Evolutionary conservation across 2,329 filamentous ascomycete genomes (phyloP).

Genomic region (Nothomitra cinnamomea): DNA sequence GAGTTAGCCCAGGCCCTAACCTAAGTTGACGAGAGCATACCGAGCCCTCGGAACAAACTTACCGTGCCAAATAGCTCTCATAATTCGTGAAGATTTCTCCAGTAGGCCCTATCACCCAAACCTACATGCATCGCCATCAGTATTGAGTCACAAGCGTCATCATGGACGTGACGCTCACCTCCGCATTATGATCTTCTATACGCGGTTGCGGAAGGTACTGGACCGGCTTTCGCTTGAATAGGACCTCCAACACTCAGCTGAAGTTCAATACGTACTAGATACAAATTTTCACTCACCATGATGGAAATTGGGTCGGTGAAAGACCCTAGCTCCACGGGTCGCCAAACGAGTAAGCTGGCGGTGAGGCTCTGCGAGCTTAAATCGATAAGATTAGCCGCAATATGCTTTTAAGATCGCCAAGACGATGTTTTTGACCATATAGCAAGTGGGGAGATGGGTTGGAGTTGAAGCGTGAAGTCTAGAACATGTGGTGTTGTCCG

Average conservation of each 20-base stretch:
- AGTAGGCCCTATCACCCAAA: constrained; percentile 83
- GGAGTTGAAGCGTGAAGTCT: background rate
- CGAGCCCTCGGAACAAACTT: constrained; percentile 21
- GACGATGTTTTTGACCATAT: background rate
- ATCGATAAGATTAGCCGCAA: constrained; percentile 1
- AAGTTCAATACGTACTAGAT: background rate
- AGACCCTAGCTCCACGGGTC: background rate
- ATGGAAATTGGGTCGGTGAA: constrained; percentile 3
- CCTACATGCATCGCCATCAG: constrained; percentile 34
- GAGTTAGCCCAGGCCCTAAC: constrained; percentile 18
- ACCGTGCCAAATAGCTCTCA: constrained; percentile 75
- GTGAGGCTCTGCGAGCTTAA: constrained; percentile 4
- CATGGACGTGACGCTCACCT: constrained; percentile 39
- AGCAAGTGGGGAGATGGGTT: background rate
- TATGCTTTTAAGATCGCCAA: background rate
- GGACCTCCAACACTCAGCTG: constrained; percentile 42
- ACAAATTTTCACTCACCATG: background rate
- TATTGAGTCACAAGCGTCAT: constrained; percentile 11
- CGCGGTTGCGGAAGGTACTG: constrained; percentile 56
- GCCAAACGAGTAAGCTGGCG: background rate
- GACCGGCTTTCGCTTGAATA: constrained; percentile 92
- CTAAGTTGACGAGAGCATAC: background rate
- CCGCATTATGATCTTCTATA: constrained; percentile 63
- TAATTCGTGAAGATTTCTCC: constrained; percentile 81
- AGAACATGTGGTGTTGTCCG: background rate